Evolutionary conservation across 176 grass and related monocot species (phyloP).

Genomic region (Avena eriantha): DNA sequence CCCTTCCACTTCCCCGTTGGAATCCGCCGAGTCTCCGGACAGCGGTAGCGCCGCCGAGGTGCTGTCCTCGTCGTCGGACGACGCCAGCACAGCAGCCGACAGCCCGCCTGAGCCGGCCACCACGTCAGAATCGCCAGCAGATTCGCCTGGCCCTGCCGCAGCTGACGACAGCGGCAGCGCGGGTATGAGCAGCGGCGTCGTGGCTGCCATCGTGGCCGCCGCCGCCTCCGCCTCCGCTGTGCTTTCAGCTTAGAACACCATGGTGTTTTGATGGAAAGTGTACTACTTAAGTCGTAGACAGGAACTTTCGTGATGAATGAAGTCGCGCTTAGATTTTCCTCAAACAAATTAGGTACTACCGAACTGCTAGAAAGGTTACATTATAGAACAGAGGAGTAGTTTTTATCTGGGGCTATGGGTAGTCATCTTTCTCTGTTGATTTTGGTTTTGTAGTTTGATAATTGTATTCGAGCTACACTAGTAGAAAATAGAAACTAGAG

Average conservation of each 20-base stretch:
- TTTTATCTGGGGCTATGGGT: too few species aligned
- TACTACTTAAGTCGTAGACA: not conserved
- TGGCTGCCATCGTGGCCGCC: slow-evolving; percentile 30
- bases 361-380: too few species aligned
- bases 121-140: slow-evolving; percentile 42
- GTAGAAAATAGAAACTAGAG: too few species aligned
- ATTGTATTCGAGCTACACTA: too few species aligned
- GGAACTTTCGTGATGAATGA: too few species aligned
- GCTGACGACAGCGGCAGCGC: slow-evolving; percentile 41
- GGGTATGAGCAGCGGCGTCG: slow-evolving; percentile 31
- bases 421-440: too few species aligned
- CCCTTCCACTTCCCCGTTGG: slow-evolving; percentile 41
- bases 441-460: too few species aligned
- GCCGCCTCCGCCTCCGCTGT: slow-evolving; percentile 16
- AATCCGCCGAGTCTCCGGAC: slow-evolving; percentile 42
- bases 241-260: slow-evolving; percentile 32
- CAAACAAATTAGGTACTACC: too few species aligned
- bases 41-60: slow-evolving; percentile 30
- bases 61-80: not conserved
- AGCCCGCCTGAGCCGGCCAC: slow-evolving; percentile 49
- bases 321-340: too few species aligned
- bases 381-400: too few species aligned
- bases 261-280: not conserved
- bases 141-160: slow-evolving; percentile 44
- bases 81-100: slow-evolving; percentile 19